Evolutionary conservation across 2,329 filamentous ascomycete species (phyloP).

Genomic region (Helotiales sp.): DNA sequence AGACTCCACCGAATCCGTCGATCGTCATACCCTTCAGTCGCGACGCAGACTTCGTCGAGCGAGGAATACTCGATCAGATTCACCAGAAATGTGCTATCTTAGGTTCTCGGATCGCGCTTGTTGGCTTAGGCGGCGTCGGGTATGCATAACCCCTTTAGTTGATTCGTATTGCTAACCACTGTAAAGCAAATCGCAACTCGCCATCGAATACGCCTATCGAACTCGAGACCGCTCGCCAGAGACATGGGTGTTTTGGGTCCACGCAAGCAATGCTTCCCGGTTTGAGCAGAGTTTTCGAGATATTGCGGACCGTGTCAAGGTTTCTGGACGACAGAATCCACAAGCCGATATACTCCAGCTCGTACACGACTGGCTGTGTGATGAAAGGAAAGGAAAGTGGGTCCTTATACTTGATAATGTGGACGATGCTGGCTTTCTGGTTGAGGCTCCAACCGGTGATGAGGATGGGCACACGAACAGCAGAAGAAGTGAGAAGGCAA

Average conservation of each 20-base stretch:
- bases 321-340: conserved; percentile 42
- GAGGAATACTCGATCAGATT: too few relatives aligned
- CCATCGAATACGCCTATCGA: conserved; percentile 48
- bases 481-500: conserved; percentile 18
- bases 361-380: conserved; percentile 41
- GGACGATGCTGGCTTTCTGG: conserved; percentile 43
- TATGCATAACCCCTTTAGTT: conserved; percentile 22
- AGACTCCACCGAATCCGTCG: too few relatives aligned
- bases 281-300: conserved; percentile 46
- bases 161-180: conserved; percentile 24
- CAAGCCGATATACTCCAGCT: conserved; percentile 43
- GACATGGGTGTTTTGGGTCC: conserved; percentile 47
- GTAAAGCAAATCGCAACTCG: conserved; percentile 45
- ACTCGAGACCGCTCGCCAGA: too few relatives aligned
- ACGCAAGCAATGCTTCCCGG: conserved; percentile 43
- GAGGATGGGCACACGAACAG: conserved; percentile 24
- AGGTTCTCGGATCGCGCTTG: conserved; percentile 32
- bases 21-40: too few relatives aligned
- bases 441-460: conserved; percentile 21
- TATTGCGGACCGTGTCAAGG: conserved; percentile 43
- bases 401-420: conserved; percentile 49
- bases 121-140: conserved; percentile 36
- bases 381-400: conserved; percentile 33
- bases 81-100: conserved; percentile 35
- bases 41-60: too few relatives aligned